phyloP scores from a whole-genome alignment of 75 land plant genomes.

The Adiantum capillusveneris region DNA sequence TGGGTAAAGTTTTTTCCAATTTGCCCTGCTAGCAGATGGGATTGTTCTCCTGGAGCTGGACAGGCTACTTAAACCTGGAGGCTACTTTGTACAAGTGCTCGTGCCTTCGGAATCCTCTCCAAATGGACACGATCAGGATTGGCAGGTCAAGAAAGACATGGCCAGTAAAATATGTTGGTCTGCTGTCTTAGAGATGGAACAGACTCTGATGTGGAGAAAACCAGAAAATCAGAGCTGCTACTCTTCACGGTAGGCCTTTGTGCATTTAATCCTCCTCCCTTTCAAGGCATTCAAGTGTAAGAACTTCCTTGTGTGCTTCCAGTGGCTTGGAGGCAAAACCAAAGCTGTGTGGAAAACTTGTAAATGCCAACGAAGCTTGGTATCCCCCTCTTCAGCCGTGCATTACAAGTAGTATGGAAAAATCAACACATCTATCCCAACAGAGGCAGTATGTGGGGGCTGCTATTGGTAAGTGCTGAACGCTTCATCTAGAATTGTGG shows the following conservation, averaged over 20 bases:
- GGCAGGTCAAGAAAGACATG: slow-evolving; percentile 31
- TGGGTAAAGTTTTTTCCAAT: neutral
- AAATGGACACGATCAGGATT: too few species aligned
- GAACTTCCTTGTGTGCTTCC: too few species aligned
- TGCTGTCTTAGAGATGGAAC: slow-evolving; percentile 41
- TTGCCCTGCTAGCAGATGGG: slow-evolving; percentile 35
- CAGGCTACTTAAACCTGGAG: slow-evolving; percentile 61
- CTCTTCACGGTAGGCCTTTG: slow-evolving; percentile 35
- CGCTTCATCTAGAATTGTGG: too few species aligned
- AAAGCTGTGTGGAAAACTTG: too few species aligned
- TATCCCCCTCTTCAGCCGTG: neutral
- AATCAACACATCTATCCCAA: too few species aligned
- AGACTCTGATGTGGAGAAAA: slow-evolving; percentile 66
- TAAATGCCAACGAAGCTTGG: neutral
- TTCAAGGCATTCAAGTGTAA: too few species aligned
- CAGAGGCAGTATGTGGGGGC: too few species aligned
- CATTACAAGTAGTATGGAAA: neutral
- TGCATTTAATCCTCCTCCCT: too few species aligned
- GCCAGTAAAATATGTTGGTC: slow-evolving; percentile 56
- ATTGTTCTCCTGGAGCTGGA: slow-evolving; percentile 52
- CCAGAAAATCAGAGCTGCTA: slow-evolving; percentile 45
- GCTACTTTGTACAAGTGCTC: slow-evolving; percentile 47
- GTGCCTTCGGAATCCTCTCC: slow-evolving; percentile 16
- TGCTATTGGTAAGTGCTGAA: too few species aligned
- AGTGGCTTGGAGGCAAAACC: too few species aligned